Base-by-base conservation (phyloP, 2,329 filamentous ascomycete genomes). In the Scolecobasidium constrictum region DNA sequence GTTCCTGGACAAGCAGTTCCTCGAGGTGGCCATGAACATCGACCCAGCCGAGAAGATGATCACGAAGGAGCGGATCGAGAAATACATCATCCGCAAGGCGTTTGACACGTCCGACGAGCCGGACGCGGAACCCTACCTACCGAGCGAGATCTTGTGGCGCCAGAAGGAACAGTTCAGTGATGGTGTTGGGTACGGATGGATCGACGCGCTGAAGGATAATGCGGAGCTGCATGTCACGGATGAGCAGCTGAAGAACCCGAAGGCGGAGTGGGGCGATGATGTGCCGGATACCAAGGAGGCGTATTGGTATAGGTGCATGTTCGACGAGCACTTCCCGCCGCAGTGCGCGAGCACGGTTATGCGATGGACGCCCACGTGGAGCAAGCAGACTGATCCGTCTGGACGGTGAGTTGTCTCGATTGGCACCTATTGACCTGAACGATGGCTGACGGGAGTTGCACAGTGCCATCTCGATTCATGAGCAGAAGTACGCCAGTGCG, bases 111-210 rank as follows among this genome's bases (percentile, higher is more conserved):
- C 75, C 38, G 86, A 90, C 58, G 84, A 94, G 65, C 86, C 88
- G 13, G 79, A 73, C 38, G 76, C 73, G 38, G 67, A 83, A 52
- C 80, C 92, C 7, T 98, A 96, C 69, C 78, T 98, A n/a, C 92
- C 93, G 5, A 81, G 94, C 15, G 79, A 88, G 62, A 98, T 98
- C 54, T 79, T 98, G 44, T 98, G 86, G 84, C 77, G 93, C 60
- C 93, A 98, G 68, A 98, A 98, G 78, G 92, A 98, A 71, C 92
- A 98, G 69, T 98, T 98, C 72, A 93, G 83, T 46, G 93, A 98
- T 57, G 93, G 92, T 61, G 92, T 98, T 45, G 92, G 92, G 45
- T 98, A 98, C 69, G 88, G 92, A 49, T 98, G 92, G 92, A 98
- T 98, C 59, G 92, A 98, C 58, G 84, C 81, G 5, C 78, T 98